A percentile compares a stretch with the other conserved stretches of the same genome.
phyloP scores from a whole-genome alignment of 2,329 filamentous ascomycete genomes.

The Pyrenophora teres region DNA sequence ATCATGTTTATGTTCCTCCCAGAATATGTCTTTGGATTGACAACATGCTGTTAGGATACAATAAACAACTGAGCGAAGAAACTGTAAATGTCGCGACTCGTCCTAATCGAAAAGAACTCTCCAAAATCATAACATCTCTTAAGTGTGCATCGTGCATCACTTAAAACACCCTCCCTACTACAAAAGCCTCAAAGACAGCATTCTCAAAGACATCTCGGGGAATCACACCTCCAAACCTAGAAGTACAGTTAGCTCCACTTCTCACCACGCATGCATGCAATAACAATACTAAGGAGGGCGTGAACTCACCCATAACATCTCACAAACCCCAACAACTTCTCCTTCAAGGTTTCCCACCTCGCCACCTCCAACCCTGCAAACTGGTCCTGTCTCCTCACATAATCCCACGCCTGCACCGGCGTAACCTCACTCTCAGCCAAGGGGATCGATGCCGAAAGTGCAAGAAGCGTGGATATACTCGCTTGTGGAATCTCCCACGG shows the following conservation, averaged over 20 bases:
- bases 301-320: slow-evolving; percentile 37
- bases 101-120: too few species aligned
- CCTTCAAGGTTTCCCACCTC: slow-evolving; percentile 29
- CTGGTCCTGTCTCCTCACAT: slow-evolving; percentile 32
- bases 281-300: neutral
- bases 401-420: slow-evolving; percentile 47
- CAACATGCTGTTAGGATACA: too few species aligned
- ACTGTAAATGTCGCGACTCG: too few species aligned
- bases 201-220: slow-evolving; percentile 19
- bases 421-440: slow-evolving; percentile 38
- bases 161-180: slow-evolving; percentile 20
- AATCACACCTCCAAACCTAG: slow-evolving; percentile 26
- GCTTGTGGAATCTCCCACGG: slow-evolving; percentile 23
- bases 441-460: slow-evolving; percentile 23
- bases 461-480: slow-evolving; percentile 27
- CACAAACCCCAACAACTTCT: slow-evolving; percentile 29
- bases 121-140: too few species aligned
- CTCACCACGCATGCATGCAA: neutral
- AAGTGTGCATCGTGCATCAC: too few species aligned
- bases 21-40: too few species aligned
- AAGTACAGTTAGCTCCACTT: slow-evolving; percentile 4
- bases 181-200: slow-evolving; percentile 19
- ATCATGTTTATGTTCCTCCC: too few species aligned
- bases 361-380: slow-evolving; percentile 27
- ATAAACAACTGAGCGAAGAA: too few species aligned